A percentile compares a stretch with the other conserved stretches of the same genome.
phyloP scores from a whole-genome alignment of 176 grass and related monocot genomes.

The Aegilops longissima region DNA sequence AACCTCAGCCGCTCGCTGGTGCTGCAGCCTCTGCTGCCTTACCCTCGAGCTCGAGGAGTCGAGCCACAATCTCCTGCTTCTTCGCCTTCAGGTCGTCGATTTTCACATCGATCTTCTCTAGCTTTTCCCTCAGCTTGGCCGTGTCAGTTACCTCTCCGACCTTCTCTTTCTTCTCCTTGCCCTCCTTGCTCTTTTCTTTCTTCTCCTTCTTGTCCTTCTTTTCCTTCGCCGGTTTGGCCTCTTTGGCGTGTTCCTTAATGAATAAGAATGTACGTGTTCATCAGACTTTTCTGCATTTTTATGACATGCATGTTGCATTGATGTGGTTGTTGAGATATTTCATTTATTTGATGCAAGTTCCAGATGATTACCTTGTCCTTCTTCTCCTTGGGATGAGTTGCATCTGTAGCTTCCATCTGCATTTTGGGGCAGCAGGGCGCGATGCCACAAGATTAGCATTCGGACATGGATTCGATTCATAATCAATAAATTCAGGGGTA shows the following conservation, averaged over 20 bases:
- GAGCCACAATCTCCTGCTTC: slow-evolving; percentile 45
- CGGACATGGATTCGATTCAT: neutral
- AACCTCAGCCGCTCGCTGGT: slow-evolving; percentile 9
- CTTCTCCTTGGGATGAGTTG: slow-evolving; percentile 4
- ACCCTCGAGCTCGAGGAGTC: slow-evolving; percentile 38
- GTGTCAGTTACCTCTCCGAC: slow-evolving; percentile 24
- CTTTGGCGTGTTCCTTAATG: slow-evolving; percentile 17
- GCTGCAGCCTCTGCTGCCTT: slow-evolving; percentile 2
- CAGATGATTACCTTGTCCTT: slow-evolving; percentile 12
- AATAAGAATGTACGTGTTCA: neutral
- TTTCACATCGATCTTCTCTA: slow-evolving; percentile 56
- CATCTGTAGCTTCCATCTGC: slow-evolving; percentile 42
- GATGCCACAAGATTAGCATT: neutral
- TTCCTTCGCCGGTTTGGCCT: slow-evolving; percentile 15
- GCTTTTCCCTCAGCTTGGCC: slow-evolving; percentile 38
- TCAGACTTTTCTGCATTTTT: neutral
- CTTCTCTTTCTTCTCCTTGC: slow-evolving; percentile 41
- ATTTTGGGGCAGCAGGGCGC: neutral
- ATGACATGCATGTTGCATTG: neutral
- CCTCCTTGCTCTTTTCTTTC: slow-evolving; percentile 33
- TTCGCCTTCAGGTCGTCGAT: slow-evolving; percentile 53
- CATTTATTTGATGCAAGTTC: neutral
- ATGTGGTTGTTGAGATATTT: neutral
- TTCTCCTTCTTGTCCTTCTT: slow-evolving; percentile 44
- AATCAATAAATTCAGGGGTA: neutral